Evolutionary conservation across 495 filamentous ascomycete species (phyloP).

Genomic region (Penicillium daleae): DNA sequence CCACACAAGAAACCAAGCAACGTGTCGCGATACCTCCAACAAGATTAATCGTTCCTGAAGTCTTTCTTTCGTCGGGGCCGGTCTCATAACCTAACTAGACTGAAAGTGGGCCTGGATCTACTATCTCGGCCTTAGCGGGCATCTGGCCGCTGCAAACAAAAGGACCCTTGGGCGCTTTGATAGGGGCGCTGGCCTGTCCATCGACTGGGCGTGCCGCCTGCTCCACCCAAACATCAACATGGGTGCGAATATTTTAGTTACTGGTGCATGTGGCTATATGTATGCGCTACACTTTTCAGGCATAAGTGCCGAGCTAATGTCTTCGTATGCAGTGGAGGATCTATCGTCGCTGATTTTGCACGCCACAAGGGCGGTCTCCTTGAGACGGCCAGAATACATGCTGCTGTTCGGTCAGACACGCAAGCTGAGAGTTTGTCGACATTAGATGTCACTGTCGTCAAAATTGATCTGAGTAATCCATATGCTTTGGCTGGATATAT

Average conservation of each 20-base stretch:
- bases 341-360: constrained; percentile 4
- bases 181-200: neutral
- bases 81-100: neutral
- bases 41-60: neutral
- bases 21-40: neutral
- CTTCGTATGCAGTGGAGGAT: neutral
- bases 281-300: neutral
- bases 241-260: constrained; percentile 11
- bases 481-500: constrained; percentile 10
- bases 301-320: neutral
- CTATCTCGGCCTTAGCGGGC: neutral
- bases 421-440: constrained; percentile 12
- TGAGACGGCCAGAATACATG: constrained; percentile 1
- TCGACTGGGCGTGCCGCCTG: neutral
- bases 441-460: neutral
- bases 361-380: constrained; percentile 3
- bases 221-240: constrained; percentile 1
- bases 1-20: neutral
- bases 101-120: neutral
- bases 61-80: neutral
- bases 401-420: constrained; percentile 14
- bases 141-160: neutral
- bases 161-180: neutral
- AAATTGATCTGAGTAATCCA: constrained; percentile 12
- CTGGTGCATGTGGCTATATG: constrained; percentile 9